Percentiles rank a stretch among this genome's conserved stretches.
These are phyloP conservation scores for Penicillium palitans DNA, from an alignment of 2,329 filamentous ascomycete genomes.

Conservation along the genomic window DNA sequence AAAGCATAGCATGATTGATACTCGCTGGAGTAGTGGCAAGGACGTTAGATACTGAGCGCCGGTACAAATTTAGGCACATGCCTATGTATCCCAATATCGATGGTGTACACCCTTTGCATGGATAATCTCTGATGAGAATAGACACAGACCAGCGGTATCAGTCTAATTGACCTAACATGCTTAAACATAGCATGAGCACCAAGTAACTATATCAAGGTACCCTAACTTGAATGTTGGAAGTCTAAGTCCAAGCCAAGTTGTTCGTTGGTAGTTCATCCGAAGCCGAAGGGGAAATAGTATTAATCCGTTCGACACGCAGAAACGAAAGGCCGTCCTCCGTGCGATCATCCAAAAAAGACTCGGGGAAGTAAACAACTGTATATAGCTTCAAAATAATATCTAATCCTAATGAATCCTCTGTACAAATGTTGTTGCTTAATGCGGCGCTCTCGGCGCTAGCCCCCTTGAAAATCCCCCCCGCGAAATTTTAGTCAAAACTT, in stretches of 20 bases:
- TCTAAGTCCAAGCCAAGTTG: not conserved
- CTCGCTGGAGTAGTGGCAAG: not conserved
- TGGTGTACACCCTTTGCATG: not conserved
- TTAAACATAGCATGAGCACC: not conserved
- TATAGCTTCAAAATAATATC: constrained; percentile 23
- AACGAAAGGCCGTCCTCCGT: constrained; percentile 45
- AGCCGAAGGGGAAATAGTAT: constrained; percentile 41
- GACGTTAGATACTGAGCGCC: too few relatives aligned
- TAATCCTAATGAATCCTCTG: constrained; percentile 7
- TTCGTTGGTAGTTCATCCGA: constrained; percentile 27
- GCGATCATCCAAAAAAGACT: constrained; percentile 31
- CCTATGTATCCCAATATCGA: not conserved
- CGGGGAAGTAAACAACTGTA: constrained; percentile 28
- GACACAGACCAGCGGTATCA: not conserved
- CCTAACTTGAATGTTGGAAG: not conserved
- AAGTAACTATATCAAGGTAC: not conserved
- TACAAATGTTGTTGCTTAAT: constrained; percentile 36
- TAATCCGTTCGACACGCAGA: constrained; percentile 45
- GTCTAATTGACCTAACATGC: not conserved
- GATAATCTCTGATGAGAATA: not conserved
- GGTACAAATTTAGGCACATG: not conserved
- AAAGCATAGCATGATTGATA: not conserved
- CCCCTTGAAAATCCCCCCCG: constrained; percentile 37
- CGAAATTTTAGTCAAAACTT: constrained; percentile 41
- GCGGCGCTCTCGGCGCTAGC: constrained; percentile 37